Conservation (phyloP, 352 stramenopile genomes). For the Lagenidium giganteum region DNA sequence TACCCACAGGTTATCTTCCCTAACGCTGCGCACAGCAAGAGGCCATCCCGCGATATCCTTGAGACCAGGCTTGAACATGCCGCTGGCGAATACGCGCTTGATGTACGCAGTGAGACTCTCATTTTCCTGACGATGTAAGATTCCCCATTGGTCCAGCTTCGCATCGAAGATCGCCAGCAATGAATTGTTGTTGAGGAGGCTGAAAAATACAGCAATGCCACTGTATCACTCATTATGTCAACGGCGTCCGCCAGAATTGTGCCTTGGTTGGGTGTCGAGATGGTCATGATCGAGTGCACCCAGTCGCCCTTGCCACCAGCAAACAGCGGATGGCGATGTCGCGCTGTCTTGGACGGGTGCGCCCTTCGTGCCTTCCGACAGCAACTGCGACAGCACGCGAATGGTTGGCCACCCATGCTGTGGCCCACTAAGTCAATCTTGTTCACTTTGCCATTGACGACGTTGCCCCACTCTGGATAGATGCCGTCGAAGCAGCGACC, state of each 20-base stretch:
- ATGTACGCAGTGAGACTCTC: conserved; percentile 23
- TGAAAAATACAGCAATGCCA: conserved; percentile 12
- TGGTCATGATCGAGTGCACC: conserved; percentile 30
- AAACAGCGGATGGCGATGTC: conserved; percentile 15
- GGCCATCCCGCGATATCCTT: conserved; percentile 23
- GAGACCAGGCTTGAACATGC: conserved; percentile 7
- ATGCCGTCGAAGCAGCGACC: conserved; percentile 25
- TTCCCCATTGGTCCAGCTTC: conserved; percentile 30
- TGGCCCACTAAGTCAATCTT: conserved; percentile 38
- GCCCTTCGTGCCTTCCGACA: conserved; percentile 23
- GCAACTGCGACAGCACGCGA: conserved; percentile 33
- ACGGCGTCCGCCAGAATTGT: conserved; percentile 19
- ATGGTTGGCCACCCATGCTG: conserved; percentile 38
- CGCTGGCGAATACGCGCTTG: conserved; percentile 19
- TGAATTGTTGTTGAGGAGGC: conserved; percentile 1
- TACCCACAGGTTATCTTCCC: conserved; percentile 29
- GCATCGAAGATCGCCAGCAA: conserved; percentile 18
- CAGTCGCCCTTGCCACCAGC: conserved; percentile 23
- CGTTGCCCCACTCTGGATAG: conserved; percentile 31
- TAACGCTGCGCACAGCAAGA: conserved; percentile 16
- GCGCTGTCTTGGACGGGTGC: conserved; percentile 19
- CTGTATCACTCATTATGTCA: conserved; percentile 8
- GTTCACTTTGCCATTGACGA: conserved; percentile 28
- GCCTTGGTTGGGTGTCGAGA: conserved; percentile 21
- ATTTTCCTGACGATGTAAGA: conserved; percentile 1